Evolutionary conservation across 2,329 filamentous ascomycete genomes (phyloP).

Genomic region (Ophiostoma australiae): DNA sequence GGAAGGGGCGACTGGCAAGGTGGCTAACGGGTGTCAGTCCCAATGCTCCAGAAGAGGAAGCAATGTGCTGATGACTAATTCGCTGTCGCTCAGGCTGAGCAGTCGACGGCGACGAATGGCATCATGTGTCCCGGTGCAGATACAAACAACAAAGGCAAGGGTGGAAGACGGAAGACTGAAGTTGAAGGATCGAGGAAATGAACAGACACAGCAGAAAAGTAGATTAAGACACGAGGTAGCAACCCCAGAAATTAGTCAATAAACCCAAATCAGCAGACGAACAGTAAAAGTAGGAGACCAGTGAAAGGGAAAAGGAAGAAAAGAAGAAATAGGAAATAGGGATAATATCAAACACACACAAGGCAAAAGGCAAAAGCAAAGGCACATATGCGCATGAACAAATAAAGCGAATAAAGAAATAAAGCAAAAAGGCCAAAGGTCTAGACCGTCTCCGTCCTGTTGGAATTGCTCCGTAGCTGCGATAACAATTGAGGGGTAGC

Average conservation of each 20-base stretch:
- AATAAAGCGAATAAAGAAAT: slow-evolving; percentile 16
- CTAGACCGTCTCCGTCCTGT: slow-evolving; percentile 24
- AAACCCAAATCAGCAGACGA: not conserved
- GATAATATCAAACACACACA: not conserved
- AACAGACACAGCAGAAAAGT: not conserved
- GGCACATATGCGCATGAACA: not conserved
- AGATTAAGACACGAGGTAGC: not conserved
- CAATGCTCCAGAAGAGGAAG: not conserved
- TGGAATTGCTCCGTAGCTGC: slow-evolving; percentile 21
- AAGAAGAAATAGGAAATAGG: not conserved
- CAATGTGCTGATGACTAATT: not conserved
- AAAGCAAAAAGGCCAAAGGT: slow-evolving; percentile 19
- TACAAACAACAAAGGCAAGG: not conserved
- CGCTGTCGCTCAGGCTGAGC: not conserved
- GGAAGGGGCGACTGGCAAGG: not conserved
- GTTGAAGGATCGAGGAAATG: not conserved
- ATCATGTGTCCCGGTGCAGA: not conserved
- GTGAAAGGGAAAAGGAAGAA: not conserved
- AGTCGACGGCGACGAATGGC: not conserved
- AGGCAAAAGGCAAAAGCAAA: not conserved
- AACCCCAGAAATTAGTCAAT: slow-evolving; percentile 5
- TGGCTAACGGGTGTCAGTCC: not conserved
- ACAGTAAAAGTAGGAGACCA: not conserved
- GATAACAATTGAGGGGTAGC: slow-evolving; percentile 26
- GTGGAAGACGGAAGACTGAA: not conserved